phyloP scores from a whole-genome alignment of 345 rosid species.

The Sonneratia alba region DNA sequence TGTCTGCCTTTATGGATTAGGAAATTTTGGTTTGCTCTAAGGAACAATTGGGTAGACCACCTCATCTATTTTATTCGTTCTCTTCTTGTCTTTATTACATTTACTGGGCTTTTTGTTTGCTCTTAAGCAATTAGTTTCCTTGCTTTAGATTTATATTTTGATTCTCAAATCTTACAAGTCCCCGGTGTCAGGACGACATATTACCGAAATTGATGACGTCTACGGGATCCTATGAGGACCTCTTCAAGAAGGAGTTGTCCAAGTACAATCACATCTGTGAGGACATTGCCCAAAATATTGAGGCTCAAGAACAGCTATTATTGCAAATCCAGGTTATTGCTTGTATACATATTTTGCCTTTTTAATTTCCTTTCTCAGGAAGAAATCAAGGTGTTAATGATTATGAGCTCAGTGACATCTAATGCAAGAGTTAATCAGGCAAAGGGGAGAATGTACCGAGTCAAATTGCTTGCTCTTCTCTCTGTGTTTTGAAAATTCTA shows the following conservation, averaged over 20 bases:
- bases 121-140: neutral
- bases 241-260: slow-evolving; percentile 85
- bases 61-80: neutral
- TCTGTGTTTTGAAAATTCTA: neutral
- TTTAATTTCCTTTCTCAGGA: neutral
- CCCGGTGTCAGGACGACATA: slow-evolving; percentile 76
- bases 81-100: neutral
- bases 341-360: neutral
- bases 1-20: neutral
- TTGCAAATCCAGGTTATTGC: slow-evolving; percentile 78
- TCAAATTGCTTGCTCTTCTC: neutral
- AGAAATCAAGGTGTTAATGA: neutral
- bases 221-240: slow-evolving; percentile 86
- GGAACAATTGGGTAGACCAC: neutral
- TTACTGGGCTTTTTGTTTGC: neutral
- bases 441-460: neutral
- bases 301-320: slow-evolving; percentile 79
- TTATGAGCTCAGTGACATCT: neutral
- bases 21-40: neutral
- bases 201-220: slow-evolving; percentile 90
- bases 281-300: slow-evolving; percentile 82
- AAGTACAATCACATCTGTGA: slow-evolving; percentile 80
- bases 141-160: neutral
- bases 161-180: neutral
- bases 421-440: neutral